phyloP scores from a whole-genome alignment of 2,329 filamentous ascomycete genomes.

The Leptosphaerulina australis region DNA sequence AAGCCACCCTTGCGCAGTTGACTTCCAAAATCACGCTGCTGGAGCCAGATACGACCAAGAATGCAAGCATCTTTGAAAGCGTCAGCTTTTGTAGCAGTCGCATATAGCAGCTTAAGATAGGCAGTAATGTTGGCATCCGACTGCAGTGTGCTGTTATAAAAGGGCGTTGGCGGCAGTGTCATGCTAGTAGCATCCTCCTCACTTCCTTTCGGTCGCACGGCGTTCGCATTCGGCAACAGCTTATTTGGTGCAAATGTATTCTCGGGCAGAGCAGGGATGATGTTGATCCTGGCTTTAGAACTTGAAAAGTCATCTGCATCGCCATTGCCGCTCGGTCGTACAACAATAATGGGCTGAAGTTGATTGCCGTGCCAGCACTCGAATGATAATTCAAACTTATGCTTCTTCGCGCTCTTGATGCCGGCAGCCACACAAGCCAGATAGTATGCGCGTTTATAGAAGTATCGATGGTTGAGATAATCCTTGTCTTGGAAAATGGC shows the following conservation, averaged over 20 bases:
- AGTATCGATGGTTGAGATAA: constrained; percentile 89
- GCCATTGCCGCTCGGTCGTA: constrained; percentile 47
- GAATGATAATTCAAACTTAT: constrained; percentile 66
- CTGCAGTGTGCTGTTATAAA: constrained; percentile 86
- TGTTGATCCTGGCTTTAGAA: constrained; percentile 62
- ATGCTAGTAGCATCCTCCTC: constrained; percentile 50
- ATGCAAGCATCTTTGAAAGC: constrained; percentile 84
- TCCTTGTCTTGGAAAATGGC: constrained; percentile 90
- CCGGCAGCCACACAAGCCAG: constrained; percentile 78
- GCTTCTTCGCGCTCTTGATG: constrained; percentile 64
- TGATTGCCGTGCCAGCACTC: constrained; percentile 73
- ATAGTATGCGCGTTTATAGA: constrained; percentile 93
- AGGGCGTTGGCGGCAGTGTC: constrained; percentile 66
- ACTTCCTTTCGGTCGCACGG: constrained; percentile 64
- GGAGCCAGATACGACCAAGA: constrained; percentile 85
- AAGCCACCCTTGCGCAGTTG: constrained; percentile 79
- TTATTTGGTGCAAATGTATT: constrained; percentile 73
- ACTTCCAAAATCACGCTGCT: constrained; percentile 80
- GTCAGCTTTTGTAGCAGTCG: constrained; percentile 70
- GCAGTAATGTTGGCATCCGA: constrained; percentile 74
- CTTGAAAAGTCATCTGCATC: constrained; percentile 47
- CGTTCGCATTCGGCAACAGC: constrained; percentile 71
- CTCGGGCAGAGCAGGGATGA: constrained; percentile 76
- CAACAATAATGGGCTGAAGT: constrained; percentile 71
- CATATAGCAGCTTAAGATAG: constrained; percentile 77